These are phyloP conservation scores for Rhododendron ovatum DNA, from an alignment of 148 eudicot species.

Conservation along the genomic window DNA sequence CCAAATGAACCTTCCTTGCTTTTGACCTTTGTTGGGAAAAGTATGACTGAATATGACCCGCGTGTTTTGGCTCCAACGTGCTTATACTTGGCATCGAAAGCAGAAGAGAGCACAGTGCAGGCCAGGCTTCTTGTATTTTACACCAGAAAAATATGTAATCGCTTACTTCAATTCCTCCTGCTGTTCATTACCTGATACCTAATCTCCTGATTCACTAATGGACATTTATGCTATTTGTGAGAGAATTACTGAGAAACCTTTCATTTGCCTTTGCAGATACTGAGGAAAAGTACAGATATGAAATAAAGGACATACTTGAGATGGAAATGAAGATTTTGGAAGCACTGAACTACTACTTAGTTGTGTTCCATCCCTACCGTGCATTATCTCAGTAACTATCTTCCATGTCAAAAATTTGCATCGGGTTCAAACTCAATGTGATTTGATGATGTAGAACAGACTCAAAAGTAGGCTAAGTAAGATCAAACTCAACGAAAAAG, in stretches of 20 bases:
- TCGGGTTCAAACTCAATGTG: background rate
- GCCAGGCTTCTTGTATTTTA: slow-evolving; percentile 90
- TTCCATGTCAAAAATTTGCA: background rate
- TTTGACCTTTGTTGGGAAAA: slow-evolving; percentile 38
- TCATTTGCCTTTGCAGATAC: slow-evolving; percentile 45
- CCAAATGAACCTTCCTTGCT: background rate
- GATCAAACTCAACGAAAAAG: no score
- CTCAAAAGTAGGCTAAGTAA: background rate
- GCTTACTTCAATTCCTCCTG: slow-evolving; percentile 4
- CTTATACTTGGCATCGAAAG: slow-evolving; percentile 96
- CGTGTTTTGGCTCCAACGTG: slow-evolving; percentile 88
- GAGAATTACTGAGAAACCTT: slow-evolving; percentile 17
- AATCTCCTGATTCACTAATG: background rate
- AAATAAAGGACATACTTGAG: slow-evolving; percentile 95
- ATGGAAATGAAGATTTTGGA: slow-evolving; percentile 99
- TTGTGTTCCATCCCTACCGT: slow-evolving; percentile 93
- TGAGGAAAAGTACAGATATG: slow-evolving; percentile 76
- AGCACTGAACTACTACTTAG: slow-evolving; percentile 85
- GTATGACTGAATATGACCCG: slow-evolving; percentile 91
- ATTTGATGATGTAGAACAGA: background rate
- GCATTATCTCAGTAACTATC: slow-evolving; percentile 74
- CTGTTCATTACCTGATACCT: background rate
- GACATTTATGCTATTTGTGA: background rate
- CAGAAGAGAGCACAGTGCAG: slow-evolving; percentile 98
- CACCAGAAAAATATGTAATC: slow-evolving; percentile 75